A percentile compares a stretch with the other conserved stretches of the same genome.
phyloP scores from a whole-genome alignment of 2,329 filamentous ascomycete species.

The Hypoxylon sp. region DNA sequence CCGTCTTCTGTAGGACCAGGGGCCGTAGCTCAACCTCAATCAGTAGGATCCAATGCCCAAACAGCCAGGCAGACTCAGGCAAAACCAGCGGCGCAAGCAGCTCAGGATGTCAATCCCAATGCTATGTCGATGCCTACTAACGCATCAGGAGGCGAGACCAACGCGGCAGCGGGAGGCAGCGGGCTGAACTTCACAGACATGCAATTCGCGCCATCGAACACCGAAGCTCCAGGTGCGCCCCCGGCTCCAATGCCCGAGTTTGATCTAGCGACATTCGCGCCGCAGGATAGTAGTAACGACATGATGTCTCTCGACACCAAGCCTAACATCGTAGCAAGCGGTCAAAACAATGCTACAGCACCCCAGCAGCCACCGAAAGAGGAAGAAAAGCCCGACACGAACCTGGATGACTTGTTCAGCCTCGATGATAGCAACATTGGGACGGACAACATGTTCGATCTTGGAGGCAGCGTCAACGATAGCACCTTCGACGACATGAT shows the following conservation, averaged over 20 bases:
- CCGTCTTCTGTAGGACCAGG: slow-evolving; percentile 41
- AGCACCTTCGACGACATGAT: slow-evolving; percentile 66
- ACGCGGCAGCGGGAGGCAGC: slow-evolving; percentile 48
- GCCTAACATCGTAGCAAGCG: slow-evolving; percentile 29
- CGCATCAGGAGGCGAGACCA: slow-evolving; percentile 32
- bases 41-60: slow-evolving; percentile 34
- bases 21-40: slow-evolving; percentile 37
- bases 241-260: slow-evolving; percentile 59
- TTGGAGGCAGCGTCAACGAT: slow-evolving; percentile 57
- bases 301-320: slow-evolving; percentile 40
- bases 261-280: slow-evolving; percentile 62
- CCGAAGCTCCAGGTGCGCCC: slow-evolving; percentile 51
- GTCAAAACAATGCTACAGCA: slow-evolving; percentile 17
- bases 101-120: slow-evolving; percentile 46
- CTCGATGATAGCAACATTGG: slow-evolving; percentile 56
- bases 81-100: slow-evolving; percentile 42
- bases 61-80: slow-evolving; percentile 34
- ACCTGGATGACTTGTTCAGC: slow-evolving; percentile 65
- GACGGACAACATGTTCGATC: slow-evolving; percentile 58
- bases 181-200: slow-evolving; percentile 70
- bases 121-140: slow-evolving; percentile 40
- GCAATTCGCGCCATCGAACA: slow-evolving; percentile 65
- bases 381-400: slow-evolving; percentile 50
- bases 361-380: slow-evolving; percentile 41
- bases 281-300: slow-evolving; percentile 48